A percentile compares a stretch with the other conserved stretches of the same genome.
Conservation (phyloP, 768 basidiomycete genomes). For the Lentinula sp. region DNA sequence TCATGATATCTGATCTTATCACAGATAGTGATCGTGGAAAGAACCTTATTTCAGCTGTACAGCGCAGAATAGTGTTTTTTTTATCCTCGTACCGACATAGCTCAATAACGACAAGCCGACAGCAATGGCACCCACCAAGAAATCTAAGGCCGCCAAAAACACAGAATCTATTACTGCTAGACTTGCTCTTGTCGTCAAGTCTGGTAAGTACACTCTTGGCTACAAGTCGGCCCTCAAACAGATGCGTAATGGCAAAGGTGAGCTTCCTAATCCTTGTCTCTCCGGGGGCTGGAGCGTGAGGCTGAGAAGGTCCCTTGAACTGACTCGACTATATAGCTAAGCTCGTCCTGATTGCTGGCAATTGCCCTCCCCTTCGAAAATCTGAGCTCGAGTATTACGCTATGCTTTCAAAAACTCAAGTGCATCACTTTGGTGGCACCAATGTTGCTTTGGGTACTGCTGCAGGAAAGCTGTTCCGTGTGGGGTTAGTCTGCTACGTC, state of each 20-base stretch:
- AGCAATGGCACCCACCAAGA: constrained; percentile 90
- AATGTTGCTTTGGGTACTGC: constrained; percentile 98
- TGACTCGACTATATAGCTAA: constrained; percentile 72
- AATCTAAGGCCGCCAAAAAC: constrained; percentile 90
- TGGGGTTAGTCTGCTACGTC: constrained; percentile 51
- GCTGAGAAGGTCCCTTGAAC: constrained; percentile 98
- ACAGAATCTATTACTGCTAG: constrained; percentile 91
- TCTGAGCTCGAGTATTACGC: constrained; percentile 99
- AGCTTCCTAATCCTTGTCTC: constrained; percentile 44
- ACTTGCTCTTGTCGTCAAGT: constrained; percentile 96
- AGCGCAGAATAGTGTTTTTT: background rate
- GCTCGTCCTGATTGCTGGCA: constrained; percentile 96
- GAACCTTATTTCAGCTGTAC: background rate
- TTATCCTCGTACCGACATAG: background rate
- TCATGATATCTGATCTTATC: background rate
- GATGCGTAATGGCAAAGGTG: constrained; percentile 97
- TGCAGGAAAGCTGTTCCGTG: constrained; percentile 98
- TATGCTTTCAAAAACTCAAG: constrained; percentile 98
- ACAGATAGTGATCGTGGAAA: background rate
- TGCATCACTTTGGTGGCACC: constrained; percentile 96
- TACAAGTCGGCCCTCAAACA: constrained; percentile 99
- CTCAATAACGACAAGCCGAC: background rate
- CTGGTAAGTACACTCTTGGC: constrained; percentile 93
- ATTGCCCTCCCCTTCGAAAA: constrained; percentile 98
- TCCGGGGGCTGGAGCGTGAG: constrained; percentile 93